phyloP scores from a whole-genome alignment of 2,329 filamentous ascomycete species.

The Rhinocladiella mackenziei region DNA sequence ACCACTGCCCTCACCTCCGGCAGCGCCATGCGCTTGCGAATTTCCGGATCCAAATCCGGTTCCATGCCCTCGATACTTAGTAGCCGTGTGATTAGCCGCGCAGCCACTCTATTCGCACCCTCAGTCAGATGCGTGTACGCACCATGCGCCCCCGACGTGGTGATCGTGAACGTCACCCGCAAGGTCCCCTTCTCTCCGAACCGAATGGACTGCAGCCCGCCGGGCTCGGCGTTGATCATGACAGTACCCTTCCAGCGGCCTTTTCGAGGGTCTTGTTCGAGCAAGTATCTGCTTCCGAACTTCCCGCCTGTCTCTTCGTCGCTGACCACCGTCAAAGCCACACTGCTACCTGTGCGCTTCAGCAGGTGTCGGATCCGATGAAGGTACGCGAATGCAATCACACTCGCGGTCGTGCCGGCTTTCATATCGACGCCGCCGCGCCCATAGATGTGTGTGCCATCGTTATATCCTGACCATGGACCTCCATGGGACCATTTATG shows the following conservation, averaged over 20 bases:
- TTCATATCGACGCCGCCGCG: conserved; percentile 45
- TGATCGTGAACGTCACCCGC: conserved; percentile 36
- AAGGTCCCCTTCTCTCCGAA: conserved; percentile 45
- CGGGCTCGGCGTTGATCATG: conserved; percentile 41
- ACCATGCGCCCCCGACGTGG: conserved; percentile 37
- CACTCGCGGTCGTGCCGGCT: conserved; percentile 39
- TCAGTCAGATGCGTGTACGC: conserved; percentile 41
- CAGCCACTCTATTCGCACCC: conserved; percentile 38
- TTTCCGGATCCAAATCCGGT: conserved; percentile 29
- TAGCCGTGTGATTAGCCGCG: conserved; percentile 33
- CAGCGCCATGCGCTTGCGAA: conserved; percentile 33
- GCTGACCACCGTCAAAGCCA: conserved; percentile 35
- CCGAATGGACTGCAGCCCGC: conserved; percentile 38
- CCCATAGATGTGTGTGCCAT: conserved; percentile 36
- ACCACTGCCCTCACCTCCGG: conserved; percentile 34
- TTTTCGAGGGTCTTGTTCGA: conserved; percentile 30
- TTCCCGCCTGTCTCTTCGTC: conserved; percentile 43
- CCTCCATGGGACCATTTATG: conserved; percentile 33
- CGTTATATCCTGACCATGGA: conserved; percentile 39
- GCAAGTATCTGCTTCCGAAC: conserved; percentile 37
- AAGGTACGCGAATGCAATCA: conserved; percentile 40
- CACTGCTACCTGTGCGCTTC: conserved; percentile 18
- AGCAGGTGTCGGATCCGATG: conserved; percentile 24
- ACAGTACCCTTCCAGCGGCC: conserved; percentile 38
- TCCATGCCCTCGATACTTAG: conserved; percentile 29